Evolutionary conservation across 441 rosid species (phyloP).

Genomic region (Croton laevigatus): DNA sequence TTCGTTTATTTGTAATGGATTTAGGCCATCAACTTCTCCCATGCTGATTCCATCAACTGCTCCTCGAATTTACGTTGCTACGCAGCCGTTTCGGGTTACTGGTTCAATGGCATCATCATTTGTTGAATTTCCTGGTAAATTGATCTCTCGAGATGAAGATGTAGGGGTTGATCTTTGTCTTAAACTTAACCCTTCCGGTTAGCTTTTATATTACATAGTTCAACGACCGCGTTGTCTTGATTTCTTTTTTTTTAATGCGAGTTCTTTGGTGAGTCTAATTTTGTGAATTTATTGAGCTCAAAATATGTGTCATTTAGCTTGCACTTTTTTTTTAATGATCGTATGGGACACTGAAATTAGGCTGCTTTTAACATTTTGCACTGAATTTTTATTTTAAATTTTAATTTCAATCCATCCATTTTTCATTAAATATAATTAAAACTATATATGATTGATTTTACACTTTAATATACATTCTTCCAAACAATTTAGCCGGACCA

Average conservation of each 20-base stretch:
- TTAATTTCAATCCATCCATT: no score
- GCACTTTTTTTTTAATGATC: no score
- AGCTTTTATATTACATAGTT: not conserved
- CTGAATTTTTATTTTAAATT: no score
- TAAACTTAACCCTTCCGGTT: slow-evolving; percentile 47
- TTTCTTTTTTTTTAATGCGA: not conserved
- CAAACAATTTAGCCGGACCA: no score
- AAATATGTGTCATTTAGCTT: no score
- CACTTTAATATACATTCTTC: no score
- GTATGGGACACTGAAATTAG: no score
- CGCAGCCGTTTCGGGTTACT: slow-evolving; percentile 30
- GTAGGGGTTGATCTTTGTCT: slow-evolving; percentile 48
- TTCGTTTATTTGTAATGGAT: slow-evolving; percentile 13
- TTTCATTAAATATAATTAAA: no score
- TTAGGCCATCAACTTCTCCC: slow-evolving; percentile 18
- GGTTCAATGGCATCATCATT: slow-evolving; percentile 17
- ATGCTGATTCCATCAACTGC: slow-evolving; percentile 19
- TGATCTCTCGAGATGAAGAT: slow-evolving; percentile 31
- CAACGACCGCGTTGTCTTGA: not conserved
- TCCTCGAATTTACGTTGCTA: slow-evolving; percentile 21
- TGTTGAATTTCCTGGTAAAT: slow-evolving; percentile 25
- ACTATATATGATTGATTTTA: no score
- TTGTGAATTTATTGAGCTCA: not conserved
- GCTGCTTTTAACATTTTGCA: no score
- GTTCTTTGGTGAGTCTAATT: not conserved